A percentile compares a stretch with the other conserved stretches of the same genome.
These are phyloP conservation scores for Grosmannia serpens DNA, from an alignment of 2,329 filamentous ascomycete genomes.

Conservation along the genomic window DNA sequence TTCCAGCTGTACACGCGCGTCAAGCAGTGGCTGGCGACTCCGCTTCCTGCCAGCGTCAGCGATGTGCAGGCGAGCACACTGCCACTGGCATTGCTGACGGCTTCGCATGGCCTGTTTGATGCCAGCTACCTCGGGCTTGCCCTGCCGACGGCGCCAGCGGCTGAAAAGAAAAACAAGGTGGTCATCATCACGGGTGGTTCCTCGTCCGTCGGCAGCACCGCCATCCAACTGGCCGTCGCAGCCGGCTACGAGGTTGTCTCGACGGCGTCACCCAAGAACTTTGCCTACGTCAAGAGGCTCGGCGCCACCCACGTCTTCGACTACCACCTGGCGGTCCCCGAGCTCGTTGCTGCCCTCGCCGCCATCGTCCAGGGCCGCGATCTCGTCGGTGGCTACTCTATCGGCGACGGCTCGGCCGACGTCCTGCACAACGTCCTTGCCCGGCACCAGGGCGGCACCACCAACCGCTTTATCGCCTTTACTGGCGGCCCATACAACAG, in stretches of 20 bases:
- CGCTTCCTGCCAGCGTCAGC: slow-evolving; percentile 13
- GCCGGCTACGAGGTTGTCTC: slow-evolving; percentile 31
- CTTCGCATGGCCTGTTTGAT: slow-evolving; percentile 15
- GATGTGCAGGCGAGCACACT: slow-evolving; percentile 14
- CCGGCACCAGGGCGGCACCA: not conserved
- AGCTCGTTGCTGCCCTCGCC: slow-evolving; percentile 17
- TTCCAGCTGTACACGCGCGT: slow-evolving; percentile 18
- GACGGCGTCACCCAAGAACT: slow-evolving; percentile 27
- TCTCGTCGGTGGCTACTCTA: slow-evolving; percentile 10
- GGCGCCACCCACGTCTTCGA: slow-evolving; percentile 33
- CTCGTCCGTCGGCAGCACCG: slow-evolving; percentile 30
- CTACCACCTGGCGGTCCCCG: slow-evolving; percentile 23
- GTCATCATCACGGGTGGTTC: slow-evolving; percentile 37
- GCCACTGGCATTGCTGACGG: slow-evolving; percentile 18
- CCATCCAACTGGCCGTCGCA: slow-evolving; percentile 29
- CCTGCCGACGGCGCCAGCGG: slow-evolving; percentile 10
- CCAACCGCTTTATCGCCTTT: not conserved
- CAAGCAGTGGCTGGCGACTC: slow-evolving; percentile 10
- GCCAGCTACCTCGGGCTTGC: slow-evolving; percentile 6
- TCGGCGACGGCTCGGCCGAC: slow-evolving; percentile 2
- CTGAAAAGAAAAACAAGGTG: not conserved
- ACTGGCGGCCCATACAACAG: not conserved
- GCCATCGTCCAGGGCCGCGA: slow-evolving; percentile 12
- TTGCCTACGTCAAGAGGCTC: slow-evolving; percentile 26
- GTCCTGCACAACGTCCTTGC: not conserved